Evolutionary conservation across 768 basidiomycete genomes (phyloP).

Genomic region (Leucocoprinus leucothites): DNA sequence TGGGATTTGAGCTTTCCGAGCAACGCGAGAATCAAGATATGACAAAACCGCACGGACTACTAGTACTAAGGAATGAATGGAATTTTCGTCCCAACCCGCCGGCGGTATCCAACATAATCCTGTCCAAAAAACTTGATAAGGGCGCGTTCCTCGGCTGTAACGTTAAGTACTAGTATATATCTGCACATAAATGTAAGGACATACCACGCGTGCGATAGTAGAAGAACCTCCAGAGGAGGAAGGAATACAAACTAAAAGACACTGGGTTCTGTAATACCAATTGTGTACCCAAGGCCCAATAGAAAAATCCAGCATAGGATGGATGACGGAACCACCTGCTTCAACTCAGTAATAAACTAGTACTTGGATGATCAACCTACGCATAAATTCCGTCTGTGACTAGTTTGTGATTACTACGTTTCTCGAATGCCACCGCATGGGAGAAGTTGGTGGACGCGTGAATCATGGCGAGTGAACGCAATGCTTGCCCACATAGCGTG

Average conservation of each 20-base stretch:
- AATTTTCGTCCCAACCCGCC: slow-evolving; percentile 79
- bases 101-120: slow-evolving; percentile 76
- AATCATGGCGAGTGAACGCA: slow-evolving; percentile 94
- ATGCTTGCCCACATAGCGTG: slow-evolving; percentile 65
- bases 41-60: no score
- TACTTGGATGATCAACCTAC: slow-evolving; percentile 40
- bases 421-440: slow-evolving; percentile 77
- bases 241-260: slow-evolving; percentile 60
- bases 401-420: slow-evolving; percentile 68
- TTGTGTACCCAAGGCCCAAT: slow-evolving; percentile 96
- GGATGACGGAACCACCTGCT: slow-evolving; percentile 86
- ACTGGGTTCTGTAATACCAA: slow-evolving; percentile 85
- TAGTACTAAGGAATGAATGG: slow-evolving; percentile 84
- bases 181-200: slow-evolving; percentile 21
- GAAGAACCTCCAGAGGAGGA: slow-evolving; percentile 87
- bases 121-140: slow-evolving; percentile 88
- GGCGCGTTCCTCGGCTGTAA: slow-evolving; percentile 74
- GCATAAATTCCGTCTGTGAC: slow-evolving; percentile 89
- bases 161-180: slow-evolving; percentile 4
- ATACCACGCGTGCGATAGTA: slow-evolving; percentile 72
- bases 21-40: no score
- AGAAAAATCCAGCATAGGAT: slow-evolving; percentile 96
- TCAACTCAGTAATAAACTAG: background rate
- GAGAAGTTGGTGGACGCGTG: slow-evolving; percentile 94
- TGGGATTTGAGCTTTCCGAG: no score